These are phyloP conservation scores for Arabidopsis suecica DNA, from an alignment of 345 rosid genomes.

Conservation along the genomic window DNA sequence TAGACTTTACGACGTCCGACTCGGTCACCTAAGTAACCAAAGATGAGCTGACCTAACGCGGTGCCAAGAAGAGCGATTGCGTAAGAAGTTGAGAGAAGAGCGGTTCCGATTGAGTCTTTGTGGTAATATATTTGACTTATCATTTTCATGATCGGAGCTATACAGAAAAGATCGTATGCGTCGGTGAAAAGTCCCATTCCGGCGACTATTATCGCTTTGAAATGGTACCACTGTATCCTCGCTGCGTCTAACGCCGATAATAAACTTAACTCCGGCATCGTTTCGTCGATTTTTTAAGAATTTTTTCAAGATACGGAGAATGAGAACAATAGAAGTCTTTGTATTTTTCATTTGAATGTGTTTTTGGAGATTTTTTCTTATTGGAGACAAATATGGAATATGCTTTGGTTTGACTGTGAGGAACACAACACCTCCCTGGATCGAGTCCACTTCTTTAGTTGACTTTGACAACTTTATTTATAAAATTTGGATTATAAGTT, in stretches of 20 bases:
- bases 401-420: constrained; percentile 40
- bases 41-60: constrained; percentile 61
- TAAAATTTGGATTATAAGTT: constrained; percentile 7
- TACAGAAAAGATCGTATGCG: constrained; percentile 59
- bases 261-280: constrained; percentile 33
- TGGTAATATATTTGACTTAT: constrained; percentile 52
- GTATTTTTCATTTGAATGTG: constrained; percentile 30
- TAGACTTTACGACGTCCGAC: constrained; percentile 66
- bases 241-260: constrained; percentile 51
- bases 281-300: not conserved
- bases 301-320: not conserved
- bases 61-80: constrained; percentile 65
- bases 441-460: constrained; percentile 39
- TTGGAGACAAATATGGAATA: constrained; percentile 26
- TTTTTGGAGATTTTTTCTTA: not conserved
- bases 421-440: constrained; percentile 31
- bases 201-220: constrained; percentile 53
- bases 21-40: constrained; percentile 69
- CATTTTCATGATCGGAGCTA: constrained; percentile 50
- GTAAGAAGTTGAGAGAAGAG: constrained; percentile 46
- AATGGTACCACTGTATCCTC: constrained; percentile 55
- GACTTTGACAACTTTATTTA: constrained; percentile 18
- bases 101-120: constrained; percentile 28
- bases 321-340: constrained; percentile 28
- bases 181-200: constrained; percentile 61